Base-by-base conservation (phyloP, 2,329 filamentous ascomycete genomes). In the Beauveria rudraprayagi region DNA sequence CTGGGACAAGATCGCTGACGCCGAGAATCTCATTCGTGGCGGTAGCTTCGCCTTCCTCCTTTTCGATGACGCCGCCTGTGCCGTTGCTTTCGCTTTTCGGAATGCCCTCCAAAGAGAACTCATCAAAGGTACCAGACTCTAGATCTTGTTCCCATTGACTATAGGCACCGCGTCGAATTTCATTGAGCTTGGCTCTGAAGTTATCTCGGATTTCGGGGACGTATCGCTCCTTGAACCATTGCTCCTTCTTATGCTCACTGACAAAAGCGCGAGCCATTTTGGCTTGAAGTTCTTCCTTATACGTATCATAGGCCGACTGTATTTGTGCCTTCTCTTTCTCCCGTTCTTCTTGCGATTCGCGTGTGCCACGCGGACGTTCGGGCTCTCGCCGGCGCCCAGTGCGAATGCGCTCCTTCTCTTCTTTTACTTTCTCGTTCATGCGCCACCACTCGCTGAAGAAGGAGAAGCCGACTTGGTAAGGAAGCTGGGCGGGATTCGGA, bases 211-310 rank as follows among this genome's bases (percentile, higher is more conserved):
- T 85, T 66, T 94, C 91, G 1, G 91, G 84, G 34, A 95, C 87
- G 68, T 99, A 99, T 71, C 91, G 87, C 75, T 99, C 94, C 67
- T 88, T 91, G 77, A 99, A 99, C 94, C 94, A 99, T 71, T 99
- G 93, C 73, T 99, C 94, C 48, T 87, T 86, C 72, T 96, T 96
- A 75, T 99, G 94, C 67, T 92, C 89, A 55, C 88, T 85, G 47
- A 99, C 94, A 71, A 99, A 99, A 1, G 84, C 80, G 65, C 92
- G 87, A 0, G 94, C 92, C 88, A 96, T 93, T 71, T 86, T 88
- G 4, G 82, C 84, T 68, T 88, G 85, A 2, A 89, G 76, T 41
- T 88, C 85, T 69, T 88, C 85, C 67, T 87, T 87, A 70, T 89
- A 89, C 1, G 77, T 65, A 67, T 89, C 85, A 66, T 88, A 88